Evolutionary conservation across 2,329 filamentous ascomycete species (phyloP).

Genomic region (Orbilia ellipsospora): DNA sequence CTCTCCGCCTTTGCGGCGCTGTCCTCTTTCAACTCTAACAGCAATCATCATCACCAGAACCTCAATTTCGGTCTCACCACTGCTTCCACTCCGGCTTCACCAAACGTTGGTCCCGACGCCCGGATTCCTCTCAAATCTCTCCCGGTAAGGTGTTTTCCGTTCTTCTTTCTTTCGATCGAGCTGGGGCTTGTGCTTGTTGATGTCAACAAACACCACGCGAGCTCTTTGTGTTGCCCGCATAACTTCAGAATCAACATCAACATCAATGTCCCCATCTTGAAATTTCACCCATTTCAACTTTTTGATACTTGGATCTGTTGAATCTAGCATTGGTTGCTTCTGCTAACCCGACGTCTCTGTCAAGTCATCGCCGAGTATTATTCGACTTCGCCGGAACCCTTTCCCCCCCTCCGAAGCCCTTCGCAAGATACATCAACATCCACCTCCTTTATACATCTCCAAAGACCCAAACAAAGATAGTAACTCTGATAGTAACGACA

Average conservation of each 20-base stretch:
- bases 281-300: not conserved
- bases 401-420: constrained; percentile 20
- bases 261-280: constrained; percentile 11
- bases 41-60: too few species aligned
- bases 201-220: constrained; percentile 25
- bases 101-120: constrained; percentile 2
- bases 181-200: not conserved
- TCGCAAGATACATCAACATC: constrained; percentile 28
- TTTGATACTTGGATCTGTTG: not conserved
- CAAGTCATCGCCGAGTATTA: constrained; percentile 28
- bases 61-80: not conserved
- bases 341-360: not conserved
- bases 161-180: not conserved
- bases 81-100: constrained; percentile 7
- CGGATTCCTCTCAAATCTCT: constrained; percentile 3
- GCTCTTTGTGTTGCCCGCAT: constrained; percentile 35
- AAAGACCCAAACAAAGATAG: constrained; percentile 21
- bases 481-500: too few species aligned
- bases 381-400: constrained; percentile 22
- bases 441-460: constrained; percentile 32
- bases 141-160: constrained; percentile 14
- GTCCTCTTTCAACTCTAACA: constrained; percentile 24
- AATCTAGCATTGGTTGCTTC: not conserved
- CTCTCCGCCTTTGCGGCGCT: constrained; percentile 37
- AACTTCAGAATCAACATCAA: constrained; percentile 17